Conservation (phyloP, 1,139 yeast species). For the Maudiozyma humilis region DNA sequence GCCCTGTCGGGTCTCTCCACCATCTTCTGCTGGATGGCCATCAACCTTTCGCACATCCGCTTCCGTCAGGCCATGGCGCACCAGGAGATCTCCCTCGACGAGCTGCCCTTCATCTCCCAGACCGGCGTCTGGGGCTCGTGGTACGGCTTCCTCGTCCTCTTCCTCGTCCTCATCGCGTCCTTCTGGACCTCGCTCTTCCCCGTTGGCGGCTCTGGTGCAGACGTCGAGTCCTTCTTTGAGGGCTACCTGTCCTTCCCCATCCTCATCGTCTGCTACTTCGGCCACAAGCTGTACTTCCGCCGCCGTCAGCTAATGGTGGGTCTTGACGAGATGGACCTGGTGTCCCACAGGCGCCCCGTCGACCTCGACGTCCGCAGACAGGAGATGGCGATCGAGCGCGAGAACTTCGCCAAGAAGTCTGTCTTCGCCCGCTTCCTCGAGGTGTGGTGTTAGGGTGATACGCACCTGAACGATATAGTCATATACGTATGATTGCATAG, state of each 20-base stretch:
- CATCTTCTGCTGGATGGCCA: slow-evolving; percentile 59
- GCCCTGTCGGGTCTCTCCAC: slow-evolving; percentile 62
- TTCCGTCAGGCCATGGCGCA: slow-evolving; percentile 51
- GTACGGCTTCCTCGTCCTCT: slow-evolving; percentile 41
- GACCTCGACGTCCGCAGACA: slow-evolving; percentile 58
- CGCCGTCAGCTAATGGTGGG: slow-evolving; percentile 44
- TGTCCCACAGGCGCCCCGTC: slow-evolving; percentile 60
- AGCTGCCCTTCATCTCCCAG: slow-evolving; percentile 47
- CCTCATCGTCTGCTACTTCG: slow-evolving; percentile 46
- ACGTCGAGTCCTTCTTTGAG: slow-evolving; percentile 51
- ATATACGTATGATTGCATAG: background rate
- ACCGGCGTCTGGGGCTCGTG: slow-evolving; percentile 47
- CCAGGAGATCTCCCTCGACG: slow-evolving; percentile 46
- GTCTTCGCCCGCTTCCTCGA: slow-evolving; percentile 43
- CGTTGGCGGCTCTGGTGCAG: slow-evolving; percentile 42
- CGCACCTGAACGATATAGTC: background rate
- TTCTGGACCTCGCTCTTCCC: slow-evolving; percentile 73
- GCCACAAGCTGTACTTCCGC: slow-evolving; percentile 49
- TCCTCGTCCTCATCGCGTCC: slow-evolving; percentile 48
- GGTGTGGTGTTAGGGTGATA: slow-evolving; percentile 42
- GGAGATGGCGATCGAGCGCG: slow-evolving; percentile 57
- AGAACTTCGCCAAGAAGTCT: slow-evolving; percentile 44
- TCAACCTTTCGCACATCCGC: slow-evolving; percentile 51
- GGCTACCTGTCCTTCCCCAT: slow-evolving; percentile 58
- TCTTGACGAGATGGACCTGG: slow-evolving; percentile 52